phyloP scores from a whole-genome alignment of 2,329 filamentous ascomycete species.

The Polychaeton citri region DNA sequence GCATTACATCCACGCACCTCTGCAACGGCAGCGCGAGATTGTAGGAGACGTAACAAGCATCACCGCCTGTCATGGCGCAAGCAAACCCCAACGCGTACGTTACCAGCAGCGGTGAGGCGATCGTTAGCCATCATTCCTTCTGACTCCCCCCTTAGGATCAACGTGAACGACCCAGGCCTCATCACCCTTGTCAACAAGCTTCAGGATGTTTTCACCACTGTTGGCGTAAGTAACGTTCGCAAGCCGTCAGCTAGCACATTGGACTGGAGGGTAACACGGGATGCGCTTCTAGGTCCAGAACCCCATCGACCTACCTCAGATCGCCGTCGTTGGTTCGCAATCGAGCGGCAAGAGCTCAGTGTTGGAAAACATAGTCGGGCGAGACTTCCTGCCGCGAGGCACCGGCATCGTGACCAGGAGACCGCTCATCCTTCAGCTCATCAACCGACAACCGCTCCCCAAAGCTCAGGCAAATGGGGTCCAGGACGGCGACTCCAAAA shows the following conservation, averaged over 20 bases:
- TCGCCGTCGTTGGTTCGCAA: conserved; percentile 94
- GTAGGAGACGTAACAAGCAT: no score
- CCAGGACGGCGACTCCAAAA: conserved; percentile 48
- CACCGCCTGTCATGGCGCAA: conserved; percentile 17
- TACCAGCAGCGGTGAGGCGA: no score
- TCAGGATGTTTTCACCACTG: conserved; percentile 97
- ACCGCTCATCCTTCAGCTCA: conserved; percentile 91
- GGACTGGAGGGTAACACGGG: no score
- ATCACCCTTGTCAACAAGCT: conserved; percentile 93
- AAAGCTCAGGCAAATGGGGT: conserved; percentile 59
- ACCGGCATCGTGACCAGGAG: conserved; percentile 94
- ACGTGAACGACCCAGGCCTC: conserved; percentile 56
- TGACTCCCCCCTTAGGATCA: conserved; percentile 39
- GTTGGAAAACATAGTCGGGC: conserved; percentile 93
- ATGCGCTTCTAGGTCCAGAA: conserved; percentile 62
- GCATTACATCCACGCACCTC: no score
- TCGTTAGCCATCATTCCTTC: neutral
- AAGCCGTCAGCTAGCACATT: no score
- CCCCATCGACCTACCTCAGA: conserved; percentile 96
- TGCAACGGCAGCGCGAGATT: no score
- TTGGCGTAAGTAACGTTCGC: conserved; percentile 51
- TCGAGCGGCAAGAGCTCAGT: conserved; percentile 99
- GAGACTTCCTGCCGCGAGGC: conserved; percentile 95
- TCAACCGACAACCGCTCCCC: conserved; percentile 61
- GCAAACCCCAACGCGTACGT: conserved; percentile 19